phyloP scores from a whole-genome alignment of 176 grass and related monocot genomes.

The Hyparrhenia diplandra region DNA sequence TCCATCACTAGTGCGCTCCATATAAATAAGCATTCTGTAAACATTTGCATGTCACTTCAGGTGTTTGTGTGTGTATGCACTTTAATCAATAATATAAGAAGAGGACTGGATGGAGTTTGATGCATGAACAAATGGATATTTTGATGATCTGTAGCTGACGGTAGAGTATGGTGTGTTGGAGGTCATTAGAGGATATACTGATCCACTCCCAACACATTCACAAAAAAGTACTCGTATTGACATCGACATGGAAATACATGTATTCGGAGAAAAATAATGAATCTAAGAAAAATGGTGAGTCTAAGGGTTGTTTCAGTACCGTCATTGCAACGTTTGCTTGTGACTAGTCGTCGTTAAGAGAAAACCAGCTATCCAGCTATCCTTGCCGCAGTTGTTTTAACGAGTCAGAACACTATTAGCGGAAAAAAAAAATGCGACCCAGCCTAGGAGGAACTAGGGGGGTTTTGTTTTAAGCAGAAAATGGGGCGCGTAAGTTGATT shows the following conservation, averaged over 20 bases:
- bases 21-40: constrained; percentile 33
- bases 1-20: constrained; percentile 16
- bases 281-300: background rate
- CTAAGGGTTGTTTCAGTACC: background rate
- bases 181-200: background rate
- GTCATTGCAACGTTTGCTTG: background rate
- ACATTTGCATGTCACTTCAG: constrained; percentile 38
- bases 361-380: constrained; percentile 31
- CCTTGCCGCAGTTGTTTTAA: constrained; percentile 6
- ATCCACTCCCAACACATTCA: background rate
- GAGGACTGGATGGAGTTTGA: constrained; percentile 17
- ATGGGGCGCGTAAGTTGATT: too few species aligned
- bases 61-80: constrained; percentile 30
- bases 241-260: background rate
- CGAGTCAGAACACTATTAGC: background rate
- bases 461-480: too few species aligned
- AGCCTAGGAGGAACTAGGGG: too few species aligned
- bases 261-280: background rate
- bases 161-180: background rate
- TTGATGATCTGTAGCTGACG: constrained; percentile 13
- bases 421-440: too few species aligned
- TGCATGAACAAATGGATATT: constrained; percentile 22
- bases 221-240: constrained; percentile 12
- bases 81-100: background rate
- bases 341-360: background rate